Evolutionary conservation across 768 basidiomycete genomes (phyloP).

Genomic region (Boletus sp.): DNA sequence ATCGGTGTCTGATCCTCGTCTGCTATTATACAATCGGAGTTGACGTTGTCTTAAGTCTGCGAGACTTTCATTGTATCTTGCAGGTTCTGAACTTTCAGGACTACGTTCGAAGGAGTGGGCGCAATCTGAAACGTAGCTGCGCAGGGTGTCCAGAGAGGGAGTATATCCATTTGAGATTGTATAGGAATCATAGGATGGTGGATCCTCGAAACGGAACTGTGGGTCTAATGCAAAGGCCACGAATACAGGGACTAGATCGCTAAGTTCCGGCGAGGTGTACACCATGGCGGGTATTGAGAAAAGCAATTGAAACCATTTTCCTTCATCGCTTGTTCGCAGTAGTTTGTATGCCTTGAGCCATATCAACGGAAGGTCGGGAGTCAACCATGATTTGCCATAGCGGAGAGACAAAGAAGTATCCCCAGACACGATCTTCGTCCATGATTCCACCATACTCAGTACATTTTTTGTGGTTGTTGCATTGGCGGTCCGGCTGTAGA

Average conservation of each 20-base stretch:
- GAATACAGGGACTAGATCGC: constrained; percentile 24
- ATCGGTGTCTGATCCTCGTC: not conserved
- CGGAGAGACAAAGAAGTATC: constrained; percentile 2
- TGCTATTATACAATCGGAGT: not conserved
- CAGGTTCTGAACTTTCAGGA: constrained; percentile 1
- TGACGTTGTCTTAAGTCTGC: not conserved
- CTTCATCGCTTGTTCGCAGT: constrained; percentile 12
- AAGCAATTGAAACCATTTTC: constrained; percentile 17
- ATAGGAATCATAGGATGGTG: constrained; percentile 14
- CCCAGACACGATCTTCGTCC: not conserved
- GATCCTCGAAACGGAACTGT: constrained; percentile 5
- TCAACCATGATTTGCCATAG: constrained; percentile 28
- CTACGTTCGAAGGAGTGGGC: constrained; percentile 4
- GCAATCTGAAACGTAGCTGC: not conserved
- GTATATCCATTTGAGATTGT: constrained; percentile 7
- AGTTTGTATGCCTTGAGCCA: constrained; percentile 30
- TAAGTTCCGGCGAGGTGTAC: constrained; percentile 19
- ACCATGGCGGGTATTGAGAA: constrained; percentile 32
- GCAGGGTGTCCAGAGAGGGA: not conserved
- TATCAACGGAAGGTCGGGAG: constrained; percentile 9
- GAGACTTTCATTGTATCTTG: not conserved
- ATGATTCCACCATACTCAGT: constrained; percentile 9
- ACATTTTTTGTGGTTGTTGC: not conserved
- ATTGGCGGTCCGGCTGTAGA: not conserved
- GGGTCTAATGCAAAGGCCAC: constrained; percentile 30